Evolutionary conservation across 2,329 filamentous ascomycete genomes (phyloP).

Genomic region (Trichoderma cornu-damae): DNA sequence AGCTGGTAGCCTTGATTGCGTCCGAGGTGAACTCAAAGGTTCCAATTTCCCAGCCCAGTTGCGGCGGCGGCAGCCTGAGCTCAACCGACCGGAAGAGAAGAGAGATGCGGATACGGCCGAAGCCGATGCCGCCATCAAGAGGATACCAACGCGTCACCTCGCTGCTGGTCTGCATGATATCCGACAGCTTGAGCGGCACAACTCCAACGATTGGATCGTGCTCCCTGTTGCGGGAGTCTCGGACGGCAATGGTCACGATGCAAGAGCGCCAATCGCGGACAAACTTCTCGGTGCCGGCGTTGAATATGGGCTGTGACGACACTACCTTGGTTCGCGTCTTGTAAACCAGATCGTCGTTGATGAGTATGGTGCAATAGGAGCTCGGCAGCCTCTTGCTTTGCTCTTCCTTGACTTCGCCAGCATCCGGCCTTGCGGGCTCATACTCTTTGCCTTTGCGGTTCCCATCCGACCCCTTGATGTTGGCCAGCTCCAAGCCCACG

Average conservation of each 20-base stretch:
- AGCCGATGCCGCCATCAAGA: conserved; percentile 90
- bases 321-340: conserved; percentile 93
- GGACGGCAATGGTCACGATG: conserved; percentile 81
- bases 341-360: conserved; percentile 86
- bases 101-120: conserved; percentile 82
- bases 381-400: conserved; percentile 74
- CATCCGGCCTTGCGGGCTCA: conserved; percentile 75
- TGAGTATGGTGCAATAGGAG: conserved; percentile 86
- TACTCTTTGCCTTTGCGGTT: conserved; percentile 81
- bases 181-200: conserved; percentile 79
- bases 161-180: conserved; percentile 81
- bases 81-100: conserved; percentile 87
- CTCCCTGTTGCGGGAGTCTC: conserved; percentile 82
- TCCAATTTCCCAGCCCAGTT: conserved; percentile 92
- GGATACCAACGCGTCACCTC: conserved; percentile 91
- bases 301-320: conserved; percentile 93
- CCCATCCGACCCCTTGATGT: conserved; percentile 78
- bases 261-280: conserved; percentile 87
- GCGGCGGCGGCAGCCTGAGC: conserved; percentile 72
- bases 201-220: conserved; percentile 94
- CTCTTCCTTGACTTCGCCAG: conserved; percentile 83
- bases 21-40: conserved; percentile 83
- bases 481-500: conserved; percentile 86
- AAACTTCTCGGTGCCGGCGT: conserved; percentile 90
- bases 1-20: conserved; percentile 60